phyloP scores from a whole-genome alignment of 805 yeast species.

The Dipodascus albidus region DNA sequence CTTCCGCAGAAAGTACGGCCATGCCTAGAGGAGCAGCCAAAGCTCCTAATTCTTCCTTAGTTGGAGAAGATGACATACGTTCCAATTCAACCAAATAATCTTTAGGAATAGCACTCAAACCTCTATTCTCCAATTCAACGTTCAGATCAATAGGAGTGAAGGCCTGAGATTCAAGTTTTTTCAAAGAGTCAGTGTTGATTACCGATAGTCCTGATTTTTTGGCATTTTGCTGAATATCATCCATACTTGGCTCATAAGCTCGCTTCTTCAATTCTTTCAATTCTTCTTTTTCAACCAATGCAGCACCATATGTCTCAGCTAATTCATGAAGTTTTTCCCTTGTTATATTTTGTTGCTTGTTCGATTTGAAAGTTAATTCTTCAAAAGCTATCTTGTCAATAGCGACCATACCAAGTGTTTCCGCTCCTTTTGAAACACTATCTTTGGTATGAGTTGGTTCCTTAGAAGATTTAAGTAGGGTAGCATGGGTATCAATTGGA shows the following conservation, averaged over 20 bases:
- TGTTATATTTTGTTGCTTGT: constrained; percentile 15
- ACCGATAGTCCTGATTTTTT: constrained; percentile 18
- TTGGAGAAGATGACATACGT: constrained; percentile 14
- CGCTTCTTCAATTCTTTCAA: constrained; percentile 9
- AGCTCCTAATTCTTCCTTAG: constrained; percentile 22
- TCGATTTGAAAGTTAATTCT: constrained; percentile 8
- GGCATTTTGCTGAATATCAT: constrained; percentile 1
- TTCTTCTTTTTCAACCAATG: constrained; percentile 14
- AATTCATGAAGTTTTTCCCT: constrained; percentile 5
- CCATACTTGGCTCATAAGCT: constrained; percentile 4
- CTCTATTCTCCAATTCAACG: constrained; percentile 6
- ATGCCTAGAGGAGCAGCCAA: constrained; percentile 24
- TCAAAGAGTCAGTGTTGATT: constrained; percentile 14
- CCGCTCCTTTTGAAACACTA: constrained; percentile 15
- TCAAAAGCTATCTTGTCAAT: constrained; percentile 3
- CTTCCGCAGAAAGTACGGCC: constrained; percentile 23
- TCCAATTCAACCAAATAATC: constrained; percentile 10
- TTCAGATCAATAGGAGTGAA: constrained; percentile 5
- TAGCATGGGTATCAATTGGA: constrained; percentile 1
- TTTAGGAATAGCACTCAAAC: constrained; percentile 11
- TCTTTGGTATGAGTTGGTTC: constrained; percentile 11
- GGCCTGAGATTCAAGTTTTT: constrained; percentile 8
- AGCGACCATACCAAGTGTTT: constrained; percentile 9
- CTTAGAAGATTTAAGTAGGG: constrained; percentile 10
- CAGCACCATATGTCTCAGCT: constrained; percentile 2